Percentiles rank a stretch among this genome's conserved stretches.
phyloP scores from a whole-genome alignment of 2,329 filamentous ascomycete species.

The Pseudocercospora pini-densiflorae region DNA sequence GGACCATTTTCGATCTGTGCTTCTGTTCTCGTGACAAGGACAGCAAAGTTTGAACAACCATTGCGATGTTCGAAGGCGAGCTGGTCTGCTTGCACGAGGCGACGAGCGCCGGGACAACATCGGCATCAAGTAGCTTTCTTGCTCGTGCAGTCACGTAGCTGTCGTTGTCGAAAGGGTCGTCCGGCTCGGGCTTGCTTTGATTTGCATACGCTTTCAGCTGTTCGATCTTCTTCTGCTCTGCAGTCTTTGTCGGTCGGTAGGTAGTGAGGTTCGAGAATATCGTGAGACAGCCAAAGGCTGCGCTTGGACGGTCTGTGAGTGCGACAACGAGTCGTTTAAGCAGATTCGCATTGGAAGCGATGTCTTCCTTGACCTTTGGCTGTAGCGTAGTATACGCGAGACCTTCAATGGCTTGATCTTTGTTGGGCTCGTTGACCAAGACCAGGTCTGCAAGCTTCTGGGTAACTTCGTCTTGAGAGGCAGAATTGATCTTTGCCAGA shows the following conservation, averaged over 20 bases:
- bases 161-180: conserved; percentile 75
- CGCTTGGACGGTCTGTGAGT: conserved; percentile 53
- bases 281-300: conserved; percentile 81
- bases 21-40: conserved; percentile 75
- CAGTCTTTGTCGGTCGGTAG: conserved; percentile 76
- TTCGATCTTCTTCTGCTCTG: conserved; percentile 89
- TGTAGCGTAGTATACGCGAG: conserved; percentile 90
- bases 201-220: conserved; percentile 96
- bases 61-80: conserved; percentile 70
- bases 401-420: conserved; percentile 78
- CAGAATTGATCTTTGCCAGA: conserved; percentile 57
- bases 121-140: conserved; percentile 76
- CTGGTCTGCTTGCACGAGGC: conserved; percentile 47
- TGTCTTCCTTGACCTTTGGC: conserved; percentile 79
- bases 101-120: conserved; percentile 76
- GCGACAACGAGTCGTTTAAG: conserved; percentile 71
- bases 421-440: conserved; percentile 43
- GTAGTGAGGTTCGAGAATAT: conserved; percentile 83
- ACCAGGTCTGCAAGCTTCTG: conserved; percentile 37
- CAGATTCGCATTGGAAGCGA: conserved; percentile 71
- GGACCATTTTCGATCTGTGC: conserved; percentile 78
- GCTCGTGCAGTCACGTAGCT: conserved; percentile 77
- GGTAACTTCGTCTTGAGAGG: conserved; percentile 34
- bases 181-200: conserved; percentile 66
- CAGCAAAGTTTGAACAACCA: conserved; percentile 77